Evolutionary conservation across 768 basidiomycete genomes (phyloP), one percentile per base, ranked within the genome.

Genomic region (Auriscalpium vulgare): DNA sequence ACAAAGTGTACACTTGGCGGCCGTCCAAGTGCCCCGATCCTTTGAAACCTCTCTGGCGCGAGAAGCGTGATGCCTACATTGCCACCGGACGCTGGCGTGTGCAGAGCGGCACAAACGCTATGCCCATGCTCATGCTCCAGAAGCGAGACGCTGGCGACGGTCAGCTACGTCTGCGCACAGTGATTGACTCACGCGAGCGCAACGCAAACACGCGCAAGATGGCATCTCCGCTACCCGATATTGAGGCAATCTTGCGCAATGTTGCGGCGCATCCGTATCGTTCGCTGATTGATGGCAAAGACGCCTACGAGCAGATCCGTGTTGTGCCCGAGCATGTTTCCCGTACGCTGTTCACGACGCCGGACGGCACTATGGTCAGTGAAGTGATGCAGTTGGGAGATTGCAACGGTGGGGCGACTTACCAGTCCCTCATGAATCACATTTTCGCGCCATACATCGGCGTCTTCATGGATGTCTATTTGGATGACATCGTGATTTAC

Each of bases 11-110:
- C 49, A 57, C 59, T 0, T 78, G 72, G 73, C 58, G 66, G 9
- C 68, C 67, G 1, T 68, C 68, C 2, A 35, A 60, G 10, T 79
- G 78, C 51, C 72, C 72, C 2, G 71, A 74, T 21, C 63, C 65
- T 0, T 57, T 68, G 8, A 57, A 62, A 10, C 53, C 55, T 0
- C 51, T 59, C 2, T 72, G 69, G 70, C 35, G 38, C 0, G 62
- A 63, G 44, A 74, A 74, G 50, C 56, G 61, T 0, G 66, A 71
- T 14, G 61, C 63, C 0, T 73, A 72, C 56, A 48, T 70, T 0
- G 51, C 55, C 10, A 62, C 67, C 0, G 72, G 71, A 0, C 61
- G 69, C 0, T 74, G 72, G 72, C 46, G 61, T 23, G 58, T 68
- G 45, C 56, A 54, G 0, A 66, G 54, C 21, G 68, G 66, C 0